Evolutionary conservation across 352 stramenopile species (phyloP), one percentile per base, ranked within the genome.

Genomic region (Thalassiosira delicatula): DNA sequence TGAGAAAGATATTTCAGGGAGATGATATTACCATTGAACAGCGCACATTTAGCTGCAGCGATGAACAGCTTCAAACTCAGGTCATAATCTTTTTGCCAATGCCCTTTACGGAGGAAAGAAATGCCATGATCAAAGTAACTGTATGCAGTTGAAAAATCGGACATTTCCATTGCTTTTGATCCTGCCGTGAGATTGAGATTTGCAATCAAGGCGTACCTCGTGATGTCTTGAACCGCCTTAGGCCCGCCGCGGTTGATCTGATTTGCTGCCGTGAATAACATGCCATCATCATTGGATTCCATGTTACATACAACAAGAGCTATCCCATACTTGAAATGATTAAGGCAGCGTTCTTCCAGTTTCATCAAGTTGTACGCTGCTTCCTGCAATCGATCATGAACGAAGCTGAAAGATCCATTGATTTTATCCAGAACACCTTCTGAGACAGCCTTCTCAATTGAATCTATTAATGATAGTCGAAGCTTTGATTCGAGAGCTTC

Each of bases 311-410:
- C 40, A 23, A 83, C 3, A 19, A 83, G 23, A 65, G 40, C 30
- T 25, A 65, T 25, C 5, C 37, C 14, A 35, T 76, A n/a, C 17
- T 72, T 61, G 17, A 57, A 44, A 3, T 51, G 21, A 40, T 77
- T 73, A 11, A 17, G 3, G 3, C 53, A 40, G 12, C 33, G 27
- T 46, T 76, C 67, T 25, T 73, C n/a, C 23, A 11, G 8, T 25
- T 59, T 37, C 11, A 77, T 59, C 21, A 32, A 27, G 19, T 42
- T 17, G 21, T 53, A 23, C 25, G 69, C 57, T 56, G 56, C 30
- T 68, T 83, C 29, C 12, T 65, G 42, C 27, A 83, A 57, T 30
- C 70, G 69, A 30, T 83, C 75, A 66, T 83, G 75, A 1, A 42
- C 66, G 71, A 83, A 83, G 30, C 54, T 77, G 29, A 44, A 83